Percentiles rank a stretch among this genome's conserved stretches.
Conservation (phyloP, 2,329 filamentous ascomycete genomes). For the Penicillium sclerotigenum region DNA sequence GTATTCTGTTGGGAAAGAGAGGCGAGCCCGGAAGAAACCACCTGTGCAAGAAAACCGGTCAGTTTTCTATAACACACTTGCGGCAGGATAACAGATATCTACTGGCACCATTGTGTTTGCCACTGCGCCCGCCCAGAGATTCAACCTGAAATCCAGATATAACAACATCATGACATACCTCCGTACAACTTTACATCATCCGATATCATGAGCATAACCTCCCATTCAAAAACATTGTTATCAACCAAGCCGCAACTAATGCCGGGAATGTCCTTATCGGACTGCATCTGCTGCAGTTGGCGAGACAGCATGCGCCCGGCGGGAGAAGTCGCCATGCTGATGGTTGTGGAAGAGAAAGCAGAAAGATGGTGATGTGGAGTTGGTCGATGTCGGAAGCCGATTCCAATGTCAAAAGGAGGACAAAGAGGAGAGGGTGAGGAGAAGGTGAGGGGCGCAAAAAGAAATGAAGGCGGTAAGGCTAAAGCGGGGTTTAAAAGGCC, state of each 20-base stretch:
- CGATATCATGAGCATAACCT: slow-evolving; percentile 97
- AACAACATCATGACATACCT: slow-evolving; percentile 54
- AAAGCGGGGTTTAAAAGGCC: slow-evolving; percentile 7
- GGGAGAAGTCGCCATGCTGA: slow-evolving; percentile 43
- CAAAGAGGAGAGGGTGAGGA: slow-evolving; percentile 1
- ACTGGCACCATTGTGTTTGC: not conserved
- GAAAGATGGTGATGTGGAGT: not conserved
- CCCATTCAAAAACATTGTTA: slow-evolving; percentile 93
- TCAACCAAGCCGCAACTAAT: slow-evolving; percentile 88
- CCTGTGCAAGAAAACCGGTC: slow-evolving; percentile 52
- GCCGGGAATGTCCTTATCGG: slow-evolving; percentile 83
- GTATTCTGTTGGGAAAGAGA: slow-evolving; percentile 81
- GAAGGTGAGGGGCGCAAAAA: slow-evolving; percentile 13
- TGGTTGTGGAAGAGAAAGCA: not conserved
- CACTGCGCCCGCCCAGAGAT: not conserved
- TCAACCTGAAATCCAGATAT: not conserved
- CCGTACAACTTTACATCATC: slow-evolving; percentile 93
- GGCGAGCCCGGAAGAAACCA: slow-evolving; percentile 83
- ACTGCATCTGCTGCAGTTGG: slow-evolving; percentile 93
- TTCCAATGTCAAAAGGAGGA: not conserved
- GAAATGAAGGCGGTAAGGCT: slow-evolving; percentile 18
- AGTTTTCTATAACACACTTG: not conserved
- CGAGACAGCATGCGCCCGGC: slow-evolving; percentile 66
- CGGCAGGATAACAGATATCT: not conserved
- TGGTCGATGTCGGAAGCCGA: not conserved